Conservation (phyloP, 352 stramenopile species). For the Globisporangium yorkense region DNA sequence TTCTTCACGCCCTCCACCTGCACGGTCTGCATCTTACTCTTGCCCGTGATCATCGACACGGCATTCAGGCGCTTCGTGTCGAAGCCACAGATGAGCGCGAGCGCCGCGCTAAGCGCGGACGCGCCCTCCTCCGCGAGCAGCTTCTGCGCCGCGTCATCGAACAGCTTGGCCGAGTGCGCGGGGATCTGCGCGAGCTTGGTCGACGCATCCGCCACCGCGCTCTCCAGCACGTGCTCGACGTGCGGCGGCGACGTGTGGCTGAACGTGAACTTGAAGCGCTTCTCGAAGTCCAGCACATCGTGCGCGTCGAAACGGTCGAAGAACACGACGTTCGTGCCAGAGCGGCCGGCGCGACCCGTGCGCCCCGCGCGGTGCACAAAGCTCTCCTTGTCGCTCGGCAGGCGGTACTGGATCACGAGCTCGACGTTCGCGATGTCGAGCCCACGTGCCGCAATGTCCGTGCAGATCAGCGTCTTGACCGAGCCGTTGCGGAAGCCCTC, state of each 20-base stretch:
- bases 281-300: conserved; percentile 76
- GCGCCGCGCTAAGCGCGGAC: conserved; percentile 47
- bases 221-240: conserved; percentile 57
- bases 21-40: conserved; percentile 58
- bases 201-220: conserved; percentile 40
- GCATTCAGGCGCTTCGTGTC: conserved; percentile 58
- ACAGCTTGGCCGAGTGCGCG: conserved; percentile 34
- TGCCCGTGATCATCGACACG: conserved; percentile 75
- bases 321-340: conserved; percentile 83
- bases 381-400: conserved; percentile 91
- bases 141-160: conserved; percentile 46
- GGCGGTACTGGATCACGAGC: conserved; percentile 92
- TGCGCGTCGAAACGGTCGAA: conserved; percentile 59
- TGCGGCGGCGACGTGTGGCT: conserved; percentile 42
- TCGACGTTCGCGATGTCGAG: conserved; percentile 89
- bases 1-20: conserved; percentile 40
- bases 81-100: conserved; percentile 74
- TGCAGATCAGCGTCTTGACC: conserved; percentile 91
- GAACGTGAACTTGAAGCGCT: conserved; percentile 75
- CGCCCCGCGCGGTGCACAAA: conserved; percentile 93
- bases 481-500: conserved; percentile 92
- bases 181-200: conserved; percentile 50
- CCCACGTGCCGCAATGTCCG: conserved; percentile 86
- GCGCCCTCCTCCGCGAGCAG: conserved; percentile 58
- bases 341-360: conserved; percentile 82